Evolutionary conservation across 768 basidiomycete species (phyloP), one percentile per base, ranked within the genome.

Genomic region (Russula compacta): DNA sequence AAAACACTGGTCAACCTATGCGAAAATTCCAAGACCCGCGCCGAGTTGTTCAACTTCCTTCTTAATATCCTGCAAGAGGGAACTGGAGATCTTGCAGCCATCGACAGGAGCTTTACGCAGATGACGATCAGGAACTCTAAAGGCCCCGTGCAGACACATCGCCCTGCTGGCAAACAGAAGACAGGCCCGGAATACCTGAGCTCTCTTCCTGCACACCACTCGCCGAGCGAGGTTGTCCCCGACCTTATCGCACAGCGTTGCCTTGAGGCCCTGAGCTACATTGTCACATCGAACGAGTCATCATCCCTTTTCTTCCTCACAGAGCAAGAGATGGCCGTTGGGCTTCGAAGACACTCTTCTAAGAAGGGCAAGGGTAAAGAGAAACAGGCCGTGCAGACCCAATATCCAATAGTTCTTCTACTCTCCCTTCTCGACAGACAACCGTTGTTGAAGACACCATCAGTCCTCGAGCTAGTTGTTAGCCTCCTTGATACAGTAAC

Each of bases 281-380:
- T 98, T 65, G 94, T 97, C 71, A 82, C 78, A 59, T 79, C 84
- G 24, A 98, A 97, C 70, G 87, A 92, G 61, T 72, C 82, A 17
- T 89, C 91, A 1, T 88, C 94, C 0, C 73, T 92, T 17, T 98
- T 95, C 80, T 98, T 99, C 83, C 79, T 99, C 61, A 90, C 86
- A 1, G 97, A 99, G 72, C 93, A 98, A 66, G 97, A 99, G 66
- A 77, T 93, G 38, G 86, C 89, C 6, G 79, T 79, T n/a, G 87
- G 88, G 48, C 79, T 95, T 15, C 83, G 84, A 64, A 82, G 84
- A 66, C 72, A 78, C 12, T 73, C 79, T 7, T 81, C 82, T 19
- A 91, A 88, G 73, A 97, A 97, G 73, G 94, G 93, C 9, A 98
- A 97, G 73, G 95, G 92, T 21, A 98, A 97, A 72, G 95, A 98